Base-by-base conservation (phyloP, 352 stramenopile species). In the Phytophthora litchii region DNA sequence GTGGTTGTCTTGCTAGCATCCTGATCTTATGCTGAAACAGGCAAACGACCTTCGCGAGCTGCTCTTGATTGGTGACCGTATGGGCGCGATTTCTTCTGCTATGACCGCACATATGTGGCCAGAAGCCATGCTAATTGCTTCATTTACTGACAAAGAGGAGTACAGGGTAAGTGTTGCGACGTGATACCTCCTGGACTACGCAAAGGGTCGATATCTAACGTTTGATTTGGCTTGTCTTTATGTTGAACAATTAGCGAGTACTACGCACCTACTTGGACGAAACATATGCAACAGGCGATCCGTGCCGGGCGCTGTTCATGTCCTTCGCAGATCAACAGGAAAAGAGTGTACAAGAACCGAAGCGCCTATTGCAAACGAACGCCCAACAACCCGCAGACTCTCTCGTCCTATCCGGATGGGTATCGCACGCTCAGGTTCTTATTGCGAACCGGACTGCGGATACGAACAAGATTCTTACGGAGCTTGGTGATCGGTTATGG, bases 91-190 rank as follows among this genome's bases (percentile, higher is more conserved):
- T 21, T 84, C 88, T 47, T 55, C 80, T n/a, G 83, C 87, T n/a
- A 89, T 92, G 31, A 63, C 75, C 23, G 76, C 83, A 10, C 79
- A 94, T 32, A 89, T 96, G 80, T 96, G 87, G 87, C 80, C 87
- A 0, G 83, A 96, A 64, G 87, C 87, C 1, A 93, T 96, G 74
- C 68, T 96, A 2, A 90, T 96, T 38, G 85, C 80, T 23, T 93
- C 83, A 6, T 92, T 92, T 60, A 92, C 84, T 0, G 84, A 89
- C 59, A 91, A 91, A 21, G 85, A 93, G 36, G 80, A 92, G 55
- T 96, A 94, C 71, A 92, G 83, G 67, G 78, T 82, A 52, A 40
- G 56, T 59, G 1, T 31, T 40, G 2, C n/a, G n/a, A 23, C 14
- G 19, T 40, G 19, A 2, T 60, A 19, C 29, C 0, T 43, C 29